Evolutionary conservation across 331 rosid species (phyloP).

Genomic region (Arachis monticola): DNA sequence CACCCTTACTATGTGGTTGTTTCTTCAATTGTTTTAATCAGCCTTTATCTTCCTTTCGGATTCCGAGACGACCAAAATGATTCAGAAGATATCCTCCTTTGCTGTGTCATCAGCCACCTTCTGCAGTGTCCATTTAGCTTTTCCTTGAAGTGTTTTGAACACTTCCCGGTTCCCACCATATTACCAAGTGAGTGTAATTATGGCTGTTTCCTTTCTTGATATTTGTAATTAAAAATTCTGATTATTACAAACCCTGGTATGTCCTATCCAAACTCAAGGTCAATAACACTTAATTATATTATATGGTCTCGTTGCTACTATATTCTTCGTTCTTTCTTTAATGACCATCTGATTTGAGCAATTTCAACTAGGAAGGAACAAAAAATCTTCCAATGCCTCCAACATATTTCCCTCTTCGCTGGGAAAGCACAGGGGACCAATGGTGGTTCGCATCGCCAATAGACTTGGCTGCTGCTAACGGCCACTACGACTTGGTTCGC

Average conservation of each 20-base stretch:
- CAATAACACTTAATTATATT: not conserved
- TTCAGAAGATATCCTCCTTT: not conserved
- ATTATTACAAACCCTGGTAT: too few species aligned
- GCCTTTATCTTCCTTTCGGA: not conserved
- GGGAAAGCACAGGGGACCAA: conserved; percentile 92
- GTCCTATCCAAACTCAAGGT: not conserved
- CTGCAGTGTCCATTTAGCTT: not conserved
- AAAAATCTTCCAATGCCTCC: conserved; percentile 56
- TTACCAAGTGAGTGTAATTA: conserved; percentile 8
- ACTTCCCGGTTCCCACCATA: not conserved
- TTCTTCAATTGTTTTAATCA: not conserved
- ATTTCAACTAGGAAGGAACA: not conserved
- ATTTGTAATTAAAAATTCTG: too few species aligned
- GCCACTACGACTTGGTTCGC: conserved; percentile 75
- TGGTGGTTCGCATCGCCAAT: conserved; percentile 94
- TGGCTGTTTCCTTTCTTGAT: not conserved
- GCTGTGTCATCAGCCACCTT: not conserved
- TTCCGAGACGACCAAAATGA: not conserved
- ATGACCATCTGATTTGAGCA: not conserved
- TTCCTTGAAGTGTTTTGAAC: not conserved
- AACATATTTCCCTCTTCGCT: conserved; percentile 71
- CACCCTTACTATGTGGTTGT: not conserved
- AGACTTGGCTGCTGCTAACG: conserved; percentile 87
- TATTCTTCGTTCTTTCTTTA: too few species aligned
- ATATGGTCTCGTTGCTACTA: too few species aligned